Evolutionary conservation across 2,329 filamentous ascomycete species (phyloP).

Genomic region (Alternaria panax): DNA sequence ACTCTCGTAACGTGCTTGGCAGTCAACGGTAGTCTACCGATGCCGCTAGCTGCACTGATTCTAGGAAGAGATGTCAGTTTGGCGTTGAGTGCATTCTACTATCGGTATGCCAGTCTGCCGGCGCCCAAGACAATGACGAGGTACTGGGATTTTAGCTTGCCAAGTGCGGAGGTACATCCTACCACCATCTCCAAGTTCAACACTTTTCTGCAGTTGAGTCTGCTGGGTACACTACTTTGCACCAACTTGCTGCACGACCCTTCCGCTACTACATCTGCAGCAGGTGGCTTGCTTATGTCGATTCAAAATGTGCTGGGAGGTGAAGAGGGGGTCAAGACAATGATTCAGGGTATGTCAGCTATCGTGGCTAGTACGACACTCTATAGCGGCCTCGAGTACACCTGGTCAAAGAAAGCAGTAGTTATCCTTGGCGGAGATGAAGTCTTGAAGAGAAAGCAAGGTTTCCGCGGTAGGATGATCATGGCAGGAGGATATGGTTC

Average conservation of each 20-base stretch:
- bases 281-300: conserved; percentile 32
- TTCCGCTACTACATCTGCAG: conserved; percentile 60
- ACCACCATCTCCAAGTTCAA: conserved; percentile 89
- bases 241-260: conserved; percentile 74
- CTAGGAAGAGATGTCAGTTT: conserved; percentile 86
- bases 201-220: conserved; percentile 85
- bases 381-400: conserved; percentile 93
- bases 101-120: conserved; percentile 92
- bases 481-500: conserved; percentile 57
- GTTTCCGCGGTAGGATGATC: conserved; percentile 56
- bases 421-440: conserved; percentile 73
- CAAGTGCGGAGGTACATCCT: conserved; percentile 82
- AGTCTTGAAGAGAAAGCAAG: conserved; percentile 57
- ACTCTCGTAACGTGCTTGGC: conserved; percentile 86
- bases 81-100: conserved; percentile 88
- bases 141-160: conserved; percentile 98
- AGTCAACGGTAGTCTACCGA: conserved; percentile 79
- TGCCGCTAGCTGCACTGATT: conserved; percentile 89
- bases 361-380: conserved; percentile 87
- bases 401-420: conserved; percentile 89
- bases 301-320: conserved; percentile 42
- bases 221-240: conserved; percentile 85
- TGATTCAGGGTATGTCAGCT: conserved; percentile 64
- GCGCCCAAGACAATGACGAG: conserved; percentile 89
- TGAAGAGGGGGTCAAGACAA: conserved; percentile 43